These are phyloP conservation scores for Cynanchum wilfordii DNA, from an alignment of 257 asterid genomes.

Conservation along the genomic window DNA sequence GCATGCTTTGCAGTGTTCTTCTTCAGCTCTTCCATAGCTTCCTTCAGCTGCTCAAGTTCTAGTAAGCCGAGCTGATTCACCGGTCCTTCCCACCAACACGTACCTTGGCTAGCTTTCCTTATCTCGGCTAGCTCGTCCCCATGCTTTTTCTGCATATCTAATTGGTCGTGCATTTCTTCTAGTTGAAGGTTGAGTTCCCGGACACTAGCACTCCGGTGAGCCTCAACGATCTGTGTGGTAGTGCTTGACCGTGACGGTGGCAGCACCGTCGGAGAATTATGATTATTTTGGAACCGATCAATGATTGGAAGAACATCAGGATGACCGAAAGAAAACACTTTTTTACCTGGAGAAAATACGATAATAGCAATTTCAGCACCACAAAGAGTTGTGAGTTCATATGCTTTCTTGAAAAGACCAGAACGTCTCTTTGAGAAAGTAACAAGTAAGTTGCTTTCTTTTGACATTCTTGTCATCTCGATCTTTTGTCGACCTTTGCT, in stretches of 20 bases:
- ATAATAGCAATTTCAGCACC: slow-evolving; percentile 36
- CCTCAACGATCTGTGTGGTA: slow-evolving; percentile 34
- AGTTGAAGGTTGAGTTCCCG: slow-evolving; percentile 36
- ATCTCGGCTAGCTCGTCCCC: slow-evolving; percentile 26
- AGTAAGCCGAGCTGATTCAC: slow-evolving; percentile 18
- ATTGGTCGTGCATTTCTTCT: slow-evolving; percentile 20
- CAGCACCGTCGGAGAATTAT: background rate
- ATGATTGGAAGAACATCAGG: slow-evolving; percentile 32
- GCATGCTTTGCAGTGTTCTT: slow-evolving; percentile 21
- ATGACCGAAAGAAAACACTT: slow-evolving; percentile 39
- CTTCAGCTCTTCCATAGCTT: slow-evolving; percentile 41
- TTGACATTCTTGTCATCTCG: slow-evolving; percentile 39
- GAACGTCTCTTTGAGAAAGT: slow-evolving; percentile 49
- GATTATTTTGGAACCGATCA: slow-evolving; percentile 27
- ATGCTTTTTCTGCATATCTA: slow-evolving; percentile 27
- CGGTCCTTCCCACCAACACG: slow-evolving; percentile 46
- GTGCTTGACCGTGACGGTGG: slow-evolving; percentile 8
- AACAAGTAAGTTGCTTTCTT: slow-evolving; percentile 39
- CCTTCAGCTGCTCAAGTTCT: slow-evolving; percentile 37
- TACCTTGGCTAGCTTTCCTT: slow-evolving; percentile 23
- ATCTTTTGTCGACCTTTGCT: slow-evolving; percentile 44
- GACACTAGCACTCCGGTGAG: slow-evolving; percentile 34
- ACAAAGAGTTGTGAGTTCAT: slow-evolving; percentile 33
- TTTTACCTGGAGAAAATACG: slow-evolving; percentile 38
- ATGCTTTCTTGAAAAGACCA: slow-evolving; percentile 42